These are phyloP conservation scores for Ophiostoma sp. DNA, from an alignment of 2,329 filamentous ascomycete genomes.

Conservation along the genomic window DNA sequence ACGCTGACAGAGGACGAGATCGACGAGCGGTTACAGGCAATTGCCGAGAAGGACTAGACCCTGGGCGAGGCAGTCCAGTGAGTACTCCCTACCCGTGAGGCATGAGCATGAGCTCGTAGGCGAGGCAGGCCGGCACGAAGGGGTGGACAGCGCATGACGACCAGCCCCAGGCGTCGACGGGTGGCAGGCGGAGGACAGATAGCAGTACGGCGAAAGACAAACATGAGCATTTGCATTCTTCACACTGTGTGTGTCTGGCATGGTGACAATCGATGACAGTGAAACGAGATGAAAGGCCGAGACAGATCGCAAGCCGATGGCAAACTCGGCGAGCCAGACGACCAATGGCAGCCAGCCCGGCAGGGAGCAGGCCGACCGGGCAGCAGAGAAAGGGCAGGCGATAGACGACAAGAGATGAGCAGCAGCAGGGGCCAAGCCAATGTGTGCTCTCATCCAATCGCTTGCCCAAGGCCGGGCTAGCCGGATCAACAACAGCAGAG, in stretches of 20 bases:
- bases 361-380: neutral
- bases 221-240: neutral
- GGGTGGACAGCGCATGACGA: neutral
- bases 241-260: neutral
- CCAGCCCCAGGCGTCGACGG: neutral
- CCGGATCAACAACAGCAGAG: neutral
- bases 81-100: too few species aligned
- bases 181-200: neutral
- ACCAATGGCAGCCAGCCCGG: neutral
- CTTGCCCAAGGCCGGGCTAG: neutral
- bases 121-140: too few species aligned
- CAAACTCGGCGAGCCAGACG: neutral
- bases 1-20: conserved; percentile 95
- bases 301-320: neutral
- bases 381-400: neutral
- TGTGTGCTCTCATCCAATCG: conserved; percentile 4
- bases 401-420: neutral
- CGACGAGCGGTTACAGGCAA: conserved; percentile 94
- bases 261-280: neutral
- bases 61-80: too few species aligned
- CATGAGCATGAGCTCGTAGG: too few species aligned
- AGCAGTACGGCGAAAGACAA: neutral
- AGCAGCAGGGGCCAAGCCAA: neutral
- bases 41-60: conserved; percentile 91
- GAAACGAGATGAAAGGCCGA: neutral